A percentile compares a stretch with the other conserved stretches of the same genome.
Conservation (phyloP, 768 basidiomycete genomes). For the Boletus coccyginus region DNA sequence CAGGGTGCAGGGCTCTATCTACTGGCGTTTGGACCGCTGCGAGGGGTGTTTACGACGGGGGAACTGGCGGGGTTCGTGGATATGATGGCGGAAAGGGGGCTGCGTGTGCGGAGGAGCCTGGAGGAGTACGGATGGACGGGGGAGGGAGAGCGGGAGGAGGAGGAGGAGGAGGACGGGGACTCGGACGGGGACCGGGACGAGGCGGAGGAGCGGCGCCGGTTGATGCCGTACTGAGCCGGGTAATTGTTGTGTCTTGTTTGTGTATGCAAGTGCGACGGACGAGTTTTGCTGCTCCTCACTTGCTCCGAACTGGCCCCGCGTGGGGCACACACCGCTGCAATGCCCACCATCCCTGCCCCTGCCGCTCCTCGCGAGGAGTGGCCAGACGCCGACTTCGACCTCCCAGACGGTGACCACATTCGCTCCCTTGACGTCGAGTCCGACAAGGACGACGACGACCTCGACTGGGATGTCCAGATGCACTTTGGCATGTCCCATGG, state of each 20-base stretch:
- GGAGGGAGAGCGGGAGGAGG: slow-evolving; percentile 14
- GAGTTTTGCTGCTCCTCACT: not conserved
- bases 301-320: not conserved
- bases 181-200: too few species aligned
- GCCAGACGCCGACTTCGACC: slow-evolving; percentile 84
- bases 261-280: not conserved
- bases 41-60: slow-evolving; percentile 53
- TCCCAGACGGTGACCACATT: slow-evolving; percentile 71
- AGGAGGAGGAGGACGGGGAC: not conserved
- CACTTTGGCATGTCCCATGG: slow-evolving; percentile 58
- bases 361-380: slow-evolving; percentile 56
- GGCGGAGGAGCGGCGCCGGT: not conserved
- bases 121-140: slow-evolving; percentile 41
- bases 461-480: slow-evolving; percentile 84
- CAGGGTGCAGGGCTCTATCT: slow-evolving; percentile 62
- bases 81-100: slow-evolving; percentile 72
- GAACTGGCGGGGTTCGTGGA: slow-evolving; percentile 66
- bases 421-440: slow-evolving; percentile 55
- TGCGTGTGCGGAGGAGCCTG: slow-evolving; percentile 60
- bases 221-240: not conserved
- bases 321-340: slow-evolving; percentile 21
- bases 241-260: slow-evolving; percentile 20
- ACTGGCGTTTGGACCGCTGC: slow-evolving; percentile 70
- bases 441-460: slow-evolving; percentile 64
- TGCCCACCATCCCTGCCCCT: slow-evolving; percentile 56